A percentile compares a stretch with the other conserved stretches of the same genome.
These are phyloP conservation scores for Colletotrichum navitas DNA, from an alignment of 2,329 filamentous ascomycete species.

Conservation along the genomic window DNA sequence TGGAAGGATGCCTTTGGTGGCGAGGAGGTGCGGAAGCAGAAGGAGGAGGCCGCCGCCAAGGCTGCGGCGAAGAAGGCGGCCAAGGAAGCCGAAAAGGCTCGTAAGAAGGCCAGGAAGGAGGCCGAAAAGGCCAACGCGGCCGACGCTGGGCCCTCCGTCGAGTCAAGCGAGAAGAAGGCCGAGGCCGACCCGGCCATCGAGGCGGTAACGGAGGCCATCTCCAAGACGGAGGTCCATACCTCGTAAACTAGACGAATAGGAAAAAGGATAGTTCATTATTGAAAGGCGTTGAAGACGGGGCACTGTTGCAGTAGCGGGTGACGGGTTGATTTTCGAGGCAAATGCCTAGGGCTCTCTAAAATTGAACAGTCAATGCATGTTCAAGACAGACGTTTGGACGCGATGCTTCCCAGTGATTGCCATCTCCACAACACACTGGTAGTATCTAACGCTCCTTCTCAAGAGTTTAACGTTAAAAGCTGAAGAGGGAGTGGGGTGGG, in stretches of 20 bases:
- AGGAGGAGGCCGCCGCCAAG: constrained; percentile 67
- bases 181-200: constrained; percentile 46
- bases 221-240: constrained; percentile 47
- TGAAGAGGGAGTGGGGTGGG: background rate
- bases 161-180: constrained; percentile 46
- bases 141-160: constrained; percentile 34
- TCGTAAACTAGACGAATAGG: constrained; percentile 31
- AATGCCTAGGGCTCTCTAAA: background rate
- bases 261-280: background rate
- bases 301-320: constrained; percentile 16
- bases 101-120: constrained; percentile 58
- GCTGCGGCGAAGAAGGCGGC: constrained; percentile 64
- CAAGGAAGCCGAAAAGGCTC: constrained; percentile 64
- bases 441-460: background rate
- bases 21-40: constrained; percentile 76
- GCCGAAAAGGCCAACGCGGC: constrained; percentile 40
- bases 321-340: constrained; percentile 9
- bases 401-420: no score
- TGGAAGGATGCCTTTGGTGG: constrained; percentile 83
- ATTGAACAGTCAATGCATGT: background rate
- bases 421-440: background rate
- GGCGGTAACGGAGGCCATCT: constrained; percentile 45
- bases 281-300: constrained; percentile 18
- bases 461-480: accelerated
- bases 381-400: background rate